Conservation (phyloP, 1,284 basidiomycete genomes). For the Ceratobasidium sp. region DNA sequence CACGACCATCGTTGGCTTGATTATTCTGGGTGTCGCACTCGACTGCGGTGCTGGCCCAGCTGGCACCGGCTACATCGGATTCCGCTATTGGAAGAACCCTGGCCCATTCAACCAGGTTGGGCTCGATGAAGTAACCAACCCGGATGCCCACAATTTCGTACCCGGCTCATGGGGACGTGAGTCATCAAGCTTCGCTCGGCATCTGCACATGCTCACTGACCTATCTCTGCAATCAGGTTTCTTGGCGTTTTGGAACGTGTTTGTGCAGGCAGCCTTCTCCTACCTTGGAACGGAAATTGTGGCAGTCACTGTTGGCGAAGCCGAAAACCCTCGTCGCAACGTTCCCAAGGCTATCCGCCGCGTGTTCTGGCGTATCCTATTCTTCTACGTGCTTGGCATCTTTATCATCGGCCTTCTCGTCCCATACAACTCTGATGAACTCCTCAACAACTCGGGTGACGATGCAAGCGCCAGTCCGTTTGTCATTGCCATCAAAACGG, state of each 20-base stretch:
- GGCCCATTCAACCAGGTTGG: conserved; percentile 63
- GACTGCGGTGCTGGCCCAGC: conserved; percentile 50
- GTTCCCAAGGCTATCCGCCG: conserved; percentile 73
- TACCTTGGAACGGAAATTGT: conserved; percentile 80
- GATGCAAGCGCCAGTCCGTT: conserved; percentile 53
- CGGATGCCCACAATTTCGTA: conserved; percentile 52
- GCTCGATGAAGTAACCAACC: conserved; percentile 4
- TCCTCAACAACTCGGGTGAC: conserved; percentile 42
- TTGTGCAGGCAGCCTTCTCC: conserved; percentile 62
- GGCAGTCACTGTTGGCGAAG: conserved; percentile 68
- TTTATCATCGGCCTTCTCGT: conserved; percentile 58
- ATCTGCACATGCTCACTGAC: not conserved
- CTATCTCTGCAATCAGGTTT: conserved; percentile 44
- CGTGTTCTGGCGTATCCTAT: conserved; percentile 69
- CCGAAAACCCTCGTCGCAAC: conserved; percentile 62
- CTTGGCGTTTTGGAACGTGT: conserved; percentile 52
- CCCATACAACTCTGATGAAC: conserved; percentile 45
- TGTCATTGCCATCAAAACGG: conserved; percentile 65
- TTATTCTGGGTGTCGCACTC: conserved; percentile 62
- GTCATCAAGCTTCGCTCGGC: conserved; percentile 37
- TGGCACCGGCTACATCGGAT: conserved; percentile 55
- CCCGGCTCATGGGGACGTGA: conserved; percentile 41
- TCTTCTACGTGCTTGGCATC: conserved; percentile 68
- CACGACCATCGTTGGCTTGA: conserved; percentile 20
- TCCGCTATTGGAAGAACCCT: conserved; percentile 75